Evolutionary conservation across 176 grass and related monocot species (phyloP).

Genomic region (Aegilops bicornis): DNA sequence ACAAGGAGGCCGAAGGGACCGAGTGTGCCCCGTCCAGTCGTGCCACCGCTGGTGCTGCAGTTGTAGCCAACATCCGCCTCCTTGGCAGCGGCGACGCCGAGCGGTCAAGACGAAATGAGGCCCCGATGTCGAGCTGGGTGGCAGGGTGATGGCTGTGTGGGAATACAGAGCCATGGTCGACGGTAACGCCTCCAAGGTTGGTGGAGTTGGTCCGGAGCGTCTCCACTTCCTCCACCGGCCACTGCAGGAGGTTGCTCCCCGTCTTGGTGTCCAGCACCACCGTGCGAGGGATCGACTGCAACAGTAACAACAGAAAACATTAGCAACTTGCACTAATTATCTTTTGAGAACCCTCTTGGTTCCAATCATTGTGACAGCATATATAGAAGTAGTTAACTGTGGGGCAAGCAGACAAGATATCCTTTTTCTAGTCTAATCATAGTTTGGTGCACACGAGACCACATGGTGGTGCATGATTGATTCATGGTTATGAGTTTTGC

Average conservation of each 20-base stretch:
- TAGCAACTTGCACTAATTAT: background rate
- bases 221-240: constrained; percentile 57
- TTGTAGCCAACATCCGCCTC: background rate
- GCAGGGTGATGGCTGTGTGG: constrained; percentile 49
- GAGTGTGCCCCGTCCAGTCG: constrained; percentile 38
- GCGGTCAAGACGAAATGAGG: constrained; percentile 56
- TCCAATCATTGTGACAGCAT: background rate
- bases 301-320: background rate
- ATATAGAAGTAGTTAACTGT: background rate
- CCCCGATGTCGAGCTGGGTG: constrained; percentile 88
- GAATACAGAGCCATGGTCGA: constrained; percentile 53
- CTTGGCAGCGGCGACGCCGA: constrained; percentile 18
- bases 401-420: background rate
- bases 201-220: constrained; percentile 58
- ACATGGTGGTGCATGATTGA: background rate
- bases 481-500: too few species aligned
- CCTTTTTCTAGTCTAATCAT: background rate
- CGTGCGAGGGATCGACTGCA: constrained; percentile 60
- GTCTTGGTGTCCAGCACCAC: constrained; percentile 77
- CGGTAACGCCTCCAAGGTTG: constrained; percentile 41
- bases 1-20: constrained; percentile 60
- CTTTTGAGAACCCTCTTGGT: background rate
- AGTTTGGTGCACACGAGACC: background rate
- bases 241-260: constrained; percentile 39
- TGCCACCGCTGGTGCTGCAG: constrained; percentile 58